Evolutionary conservation across 495 filamentous ascomycete genomes (phyloP).

Genomic region (Cercophora samala): DNA sequence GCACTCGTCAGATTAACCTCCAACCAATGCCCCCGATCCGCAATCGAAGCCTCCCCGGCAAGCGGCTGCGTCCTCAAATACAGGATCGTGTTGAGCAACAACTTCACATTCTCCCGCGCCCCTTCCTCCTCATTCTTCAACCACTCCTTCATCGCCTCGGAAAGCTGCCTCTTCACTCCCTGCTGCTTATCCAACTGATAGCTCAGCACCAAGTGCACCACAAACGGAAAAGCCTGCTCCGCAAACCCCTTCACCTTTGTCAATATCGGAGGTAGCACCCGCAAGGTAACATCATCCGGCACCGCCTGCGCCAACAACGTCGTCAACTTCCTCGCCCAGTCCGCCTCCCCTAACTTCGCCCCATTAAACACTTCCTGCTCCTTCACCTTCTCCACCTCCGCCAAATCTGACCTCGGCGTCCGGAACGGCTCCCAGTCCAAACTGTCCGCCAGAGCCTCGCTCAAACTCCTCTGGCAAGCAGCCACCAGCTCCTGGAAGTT

Average conservation of each 20-base stretch:
- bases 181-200: conserved; percentile 49
- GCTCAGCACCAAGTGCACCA: conserved; percentile 75
- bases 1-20: conserved; percentile 72
- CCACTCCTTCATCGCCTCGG: conserved; percentile 49
- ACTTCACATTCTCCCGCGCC: conserved; percentile 47
- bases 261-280: conserved; percentile 60
- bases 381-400: conserved; percentile 17
- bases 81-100: conserved; percentile 77
- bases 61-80: conserved; percentile 80
- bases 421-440: conserved; percentile 51
- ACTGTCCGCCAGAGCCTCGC: conserved; percentile 40
- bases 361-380: conserved; percentile 33
- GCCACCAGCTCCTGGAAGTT: conserved; percentile 44
- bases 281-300: conserved; percentile 61
- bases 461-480: conserved; percentile 46
- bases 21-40: conserved; percentile 79
- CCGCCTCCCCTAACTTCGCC: conserved; percentile 34
- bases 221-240: conserved; percentile 67
- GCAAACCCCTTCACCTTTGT: conserved; percentile 62
- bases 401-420: conserved; percentile 45
- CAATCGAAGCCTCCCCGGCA: conserved; percentile 70
- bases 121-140: conserved; percentile 40
- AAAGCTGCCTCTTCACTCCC: conserved; percentile 47
- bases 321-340: conserved; percentile 65
- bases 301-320: conserved; percentile 59